These are phyloP conservation scores for Miscanthus sacchariflorus DNA, from an alignment of 202 grass and related monocot species.

Conservation along the genomic window DNA sequence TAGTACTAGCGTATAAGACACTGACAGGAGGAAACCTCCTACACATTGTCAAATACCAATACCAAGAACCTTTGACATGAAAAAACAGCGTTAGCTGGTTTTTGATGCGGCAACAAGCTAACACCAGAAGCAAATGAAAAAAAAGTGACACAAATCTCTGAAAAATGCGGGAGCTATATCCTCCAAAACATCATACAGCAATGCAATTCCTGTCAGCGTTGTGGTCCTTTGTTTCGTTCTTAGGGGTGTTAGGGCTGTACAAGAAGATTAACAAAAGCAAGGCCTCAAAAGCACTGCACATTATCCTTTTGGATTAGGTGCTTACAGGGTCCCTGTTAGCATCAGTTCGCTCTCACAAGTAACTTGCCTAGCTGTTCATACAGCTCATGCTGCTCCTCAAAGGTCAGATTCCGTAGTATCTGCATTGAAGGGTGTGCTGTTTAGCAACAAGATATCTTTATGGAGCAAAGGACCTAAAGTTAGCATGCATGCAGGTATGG, in stretches of 20 bases:
- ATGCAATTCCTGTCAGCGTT: neutral
- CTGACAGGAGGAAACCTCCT: neutral
- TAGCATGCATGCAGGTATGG: neutral
- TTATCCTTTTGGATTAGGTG: conserved; percentile 20
- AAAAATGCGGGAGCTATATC: neutral
- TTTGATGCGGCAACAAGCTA: neutral
- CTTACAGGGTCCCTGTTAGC: conserved; percentile 25
- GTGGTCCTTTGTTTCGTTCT: conserved; percentile 8
- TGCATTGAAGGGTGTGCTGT: conserved; percentile 24
- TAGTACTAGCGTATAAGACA: neutral
- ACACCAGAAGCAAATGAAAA: neutral
- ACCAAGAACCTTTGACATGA: neutral
- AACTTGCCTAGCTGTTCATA: conserved; percentile 71
- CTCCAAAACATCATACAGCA: conserved; percentile 23
- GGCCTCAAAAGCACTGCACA: neutral
- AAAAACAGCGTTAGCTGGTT: neutral
- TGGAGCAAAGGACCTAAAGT: neutral
- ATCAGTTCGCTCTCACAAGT: conserved; percentile 48
- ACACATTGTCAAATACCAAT: neutral
- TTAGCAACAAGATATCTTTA: conserved; percentile 6
- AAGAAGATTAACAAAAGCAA: conserved; percentile 14
- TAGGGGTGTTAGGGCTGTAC: conserved; percentile 49
- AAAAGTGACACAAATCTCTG: neutral
- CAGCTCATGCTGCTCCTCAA: conserved; percentile 75
- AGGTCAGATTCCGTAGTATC: conserved; percentile 73